Evolutionary conservation across 176 grass and related monocot species (phyloP), one percentile per base, ranked within the genome.

Genomic region (Calamus simplicifolius): DNA sequence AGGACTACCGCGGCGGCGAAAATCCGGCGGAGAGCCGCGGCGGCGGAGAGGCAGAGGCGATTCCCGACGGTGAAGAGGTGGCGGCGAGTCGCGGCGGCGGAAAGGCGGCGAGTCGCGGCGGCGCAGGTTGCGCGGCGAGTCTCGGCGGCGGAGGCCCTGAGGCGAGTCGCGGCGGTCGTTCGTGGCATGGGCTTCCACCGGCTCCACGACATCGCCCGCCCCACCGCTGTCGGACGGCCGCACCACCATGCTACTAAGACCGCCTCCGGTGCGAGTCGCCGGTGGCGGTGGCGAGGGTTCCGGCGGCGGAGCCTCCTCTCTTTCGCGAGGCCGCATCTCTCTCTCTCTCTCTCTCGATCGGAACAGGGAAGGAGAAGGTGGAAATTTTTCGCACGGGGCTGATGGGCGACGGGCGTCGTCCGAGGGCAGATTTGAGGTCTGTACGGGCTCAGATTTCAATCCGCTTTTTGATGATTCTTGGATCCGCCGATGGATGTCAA

Each of bases 321-420:
- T 68, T 28, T 67, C 57, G 18, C 81, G 81, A 17, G 81, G 81
- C 61, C 81, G 63, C 81, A 85, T 85, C 81, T 72, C 56, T 23
- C 21, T 23, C 21, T 23, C 21, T 23, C 21, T 23, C 21, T 35
- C 8, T 43, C 35, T 43, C 10, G 8, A 43, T 2, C 10, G 12
- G 35, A 43, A 1, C 35, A 10, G 8, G 12, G 35, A 31, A 23
- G 21, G 21, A 6, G 5, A 5, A 5, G 29, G 29, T 31, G 29
- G 29, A 31, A 31, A 31, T 6, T 6, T 31, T 4, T 6, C 6
- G 0, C 29, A 31, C 29, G 31, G 21, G 21, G 21, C 21, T 23
- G 21, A 10, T 35, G 31, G 31, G 8, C 5, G 31, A 35, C 31
- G 1, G 31, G 8, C 5, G 31, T 7, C 31, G 31, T 10, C 31